Conservation (phyloP, 2,329 filamentous ascomycete species). For the Hypoxylon sp. region DNA sequence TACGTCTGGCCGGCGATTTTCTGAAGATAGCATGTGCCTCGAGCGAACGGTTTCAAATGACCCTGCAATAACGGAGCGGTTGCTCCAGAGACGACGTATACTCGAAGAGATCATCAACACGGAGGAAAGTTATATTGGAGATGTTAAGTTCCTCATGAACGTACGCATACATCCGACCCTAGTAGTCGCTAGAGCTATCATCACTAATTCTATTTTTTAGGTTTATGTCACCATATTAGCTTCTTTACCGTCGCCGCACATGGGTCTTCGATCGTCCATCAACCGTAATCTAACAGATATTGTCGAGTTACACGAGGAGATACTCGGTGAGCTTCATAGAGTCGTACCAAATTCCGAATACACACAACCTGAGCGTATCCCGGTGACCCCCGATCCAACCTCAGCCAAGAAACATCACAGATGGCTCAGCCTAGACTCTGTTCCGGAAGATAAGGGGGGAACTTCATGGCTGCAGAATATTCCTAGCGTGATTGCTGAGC, state of each 20-base stretch:
- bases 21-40: slow-evolving; percentile 72
- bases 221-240: slow-evolving; percentile 81
- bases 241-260: slow-evolving; percentile 74
- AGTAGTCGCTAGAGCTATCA: not conserved
- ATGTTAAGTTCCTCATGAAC: slow-evolving; percentile 87
- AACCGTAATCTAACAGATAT: slow-evolving; percentile 84
- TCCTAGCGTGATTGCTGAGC: slow-evolving; percentile 67
- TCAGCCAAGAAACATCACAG: slow-evolving; percentile 54
- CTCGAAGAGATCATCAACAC: slow-evolving; percentile 88
- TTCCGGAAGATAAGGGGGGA: slow-evolving; percentile 56
- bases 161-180: slow-evolving; percentile 60
- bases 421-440: slow-evolving; percentile 62
- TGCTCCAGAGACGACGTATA: slow-evolving; percentile 80
- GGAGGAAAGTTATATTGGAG: slow-evolving; percentile 89
- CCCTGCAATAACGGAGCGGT: slow-evolving; percentile 75
- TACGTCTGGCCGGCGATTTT: slow-evolving; percentile 68
- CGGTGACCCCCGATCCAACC: slow-evolving; percentile 37
- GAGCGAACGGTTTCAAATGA: slow-evolving; percentile 70
- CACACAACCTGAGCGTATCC: slow-evolving; percentile 57
- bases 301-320: slow-evolving; percentile 83
- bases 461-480: slow-evolving; percentile 59
- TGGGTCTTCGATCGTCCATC: slow-evolving; percentile 75
- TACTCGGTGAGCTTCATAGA: slow-evolving; percentile 79
- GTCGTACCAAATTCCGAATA: slow-evolving; percentile 77
- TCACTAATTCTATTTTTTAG: slow-evolving; percentile 57